Base-by-base conservation (phyloP, 2,329 filamentous ascomycete genomes). In the Bipolaris gigantea region DNA sequence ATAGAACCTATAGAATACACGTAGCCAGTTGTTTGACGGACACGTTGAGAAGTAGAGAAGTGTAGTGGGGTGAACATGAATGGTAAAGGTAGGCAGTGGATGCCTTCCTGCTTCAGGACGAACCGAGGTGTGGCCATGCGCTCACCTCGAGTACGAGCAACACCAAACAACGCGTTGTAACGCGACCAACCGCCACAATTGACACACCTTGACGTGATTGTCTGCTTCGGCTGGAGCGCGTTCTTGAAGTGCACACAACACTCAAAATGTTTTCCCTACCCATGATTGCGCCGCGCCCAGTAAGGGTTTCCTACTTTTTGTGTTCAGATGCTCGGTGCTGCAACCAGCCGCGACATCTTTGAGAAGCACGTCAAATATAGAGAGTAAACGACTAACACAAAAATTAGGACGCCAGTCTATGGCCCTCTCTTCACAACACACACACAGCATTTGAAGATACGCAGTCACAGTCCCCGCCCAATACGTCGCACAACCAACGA, bases 321-420 rank as follows among this genome's bases (percentile, higher is more conserved):
- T 18, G 11, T 30, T 8, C 5, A 25, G 2, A 27, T 49, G 47
- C 30, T 36, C 7, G 23, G 36, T n/a, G n/a, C 45, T 39, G 18
- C 15, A 47, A 18, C n/a, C 33, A 42, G 23, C 30, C 9, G 16
- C 47, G 16, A 33, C 32, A 42, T 19, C 21, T 25, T 19, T 30
- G n/a, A 18, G 10, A 41, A 23, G n/a, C 21, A 36, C 21, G 16
- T 42, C 9, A 2, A 33, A 40, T 35, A 27, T n/a, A 21, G 36
- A 48, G 23, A 41, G 16, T 7, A 49, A 21, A 1, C 36, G 53
- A 45, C 51, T 60, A n/a, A 57, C 47, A 18, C 45, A 11, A 32
- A 2, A 4, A 9, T n/a, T 35, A 73, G 70, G 70, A 72, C 52
- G 62, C 65, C 32, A 64, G 53, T 40, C 61, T 73, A 30, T 73